Conservation (phyloP, 129 eudicot genomes). For the Tagetes patula region DNA sequence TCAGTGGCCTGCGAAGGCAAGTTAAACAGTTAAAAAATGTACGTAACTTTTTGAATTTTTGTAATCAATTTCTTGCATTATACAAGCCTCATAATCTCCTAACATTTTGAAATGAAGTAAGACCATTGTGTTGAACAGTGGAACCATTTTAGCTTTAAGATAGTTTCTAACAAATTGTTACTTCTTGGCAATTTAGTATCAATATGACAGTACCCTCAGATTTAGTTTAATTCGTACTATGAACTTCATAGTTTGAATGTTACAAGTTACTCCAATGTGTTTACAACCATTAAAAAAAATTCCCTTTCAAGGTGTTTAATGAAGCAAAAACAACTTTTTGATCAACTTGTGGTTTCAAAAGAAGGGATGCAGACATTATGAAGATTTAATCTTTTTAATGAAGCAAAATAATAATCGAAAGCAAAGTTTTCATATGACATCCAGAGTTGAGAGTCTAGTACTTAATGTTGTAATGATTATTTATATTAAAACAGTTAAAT, state of each 20-base stretch:
- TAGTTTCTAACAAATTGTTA: conserved; percentile 7
- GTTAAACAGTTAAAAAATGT: conserved; percentile 70
- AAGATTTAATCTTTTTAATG: conserved; percentile 4
- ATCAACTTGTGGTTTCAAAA: background rate
- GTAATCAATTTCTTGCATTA: conserved; percentile 1
- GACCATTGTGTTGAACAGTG: background rate
- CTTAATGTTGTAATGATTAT: background rate
- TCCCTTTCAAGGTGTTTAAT: background rate
- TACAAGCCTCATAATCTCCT: background rate
- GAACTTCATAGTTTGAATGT: background rate
- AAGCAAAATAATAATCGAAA: background rate
- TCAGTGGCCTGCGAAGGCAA: conserved; percentile 69
- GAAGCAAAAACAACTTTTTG: background rate
- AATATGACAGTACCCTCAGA: background rate
- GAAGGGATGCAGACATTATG: conserved; percentile 4
- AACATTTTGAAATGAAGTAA: conserved; percentile 5
- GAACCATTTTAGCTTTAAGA: conserved; percentile 5
- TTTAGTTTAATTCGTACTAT: background rate
- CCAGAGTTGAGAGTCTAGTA: conserved; percentile 2
- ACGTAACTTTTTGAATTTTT: conserved; percentile 15
- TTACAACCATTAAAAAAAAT: background rate
- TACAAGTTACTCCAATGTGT: background rate
- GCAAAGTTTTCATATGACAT: background rate
- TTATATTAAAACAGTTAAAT: background rate
- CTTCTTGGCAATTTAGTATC: background rate